Evolutionary conservation across 2,329 filamentous ascomycete species (phyloP).

Genomic region (Ceratocystis lukuohia): DNA sequence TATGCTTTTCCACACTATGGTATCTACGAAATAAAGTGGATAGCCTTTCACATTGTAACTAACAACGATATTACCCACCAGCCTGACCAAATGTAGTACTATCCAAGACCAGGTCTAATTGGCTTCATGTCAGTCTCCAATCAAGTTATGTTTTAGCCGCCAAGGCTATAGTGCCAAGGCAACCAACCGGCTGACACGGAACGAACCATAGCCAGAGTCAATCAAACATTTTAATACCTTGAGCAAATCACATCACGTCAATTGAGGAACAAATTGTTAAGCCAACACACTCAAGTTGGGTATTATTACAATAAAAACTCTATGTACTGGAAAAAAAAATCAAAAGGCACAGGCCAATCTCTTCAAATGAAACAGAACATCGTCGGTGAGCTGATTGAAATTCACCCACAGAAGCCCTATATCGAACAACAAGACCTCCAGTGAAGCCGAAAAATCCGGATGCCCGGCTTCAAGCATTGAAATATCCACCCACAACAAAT

Average conservation of each 20-base stretch:
- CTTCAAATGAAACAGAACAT: neutral
- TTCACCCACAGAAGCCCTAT: neutral
- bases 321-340: conserved; percentile 17
- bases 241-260: neutral
- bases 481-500: neutral
- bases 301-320: conserved; percentile 20
- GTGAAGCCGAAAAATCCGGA: neutral
- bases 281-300: conserved; percentile 20
- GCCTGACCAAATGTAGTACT: too few species aligned
- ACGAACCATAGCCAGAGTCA: rapidly evolving
- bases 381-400: neutral
- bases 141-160: too few species aligned
- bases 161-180: too few species aligned
- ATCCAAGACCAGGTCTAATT: too few species aligned
- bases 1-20: too few species aligned
- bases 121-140: too few species aligned
- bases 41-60: too few species aligned
- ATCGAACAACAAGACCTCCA: neutral
- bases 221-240: neutral
- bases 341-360: neutral
- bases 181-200: too few species aligned
- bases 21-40: too few species aligned
- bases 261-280: conserved; percentile 12
- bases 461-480: neutral
- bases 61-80: too few species aligned